Base-by-base conservation (phyloP, 2,329 filamentous ascomycete genomes). In the Iodosphaeria phyllophila region DNA sequence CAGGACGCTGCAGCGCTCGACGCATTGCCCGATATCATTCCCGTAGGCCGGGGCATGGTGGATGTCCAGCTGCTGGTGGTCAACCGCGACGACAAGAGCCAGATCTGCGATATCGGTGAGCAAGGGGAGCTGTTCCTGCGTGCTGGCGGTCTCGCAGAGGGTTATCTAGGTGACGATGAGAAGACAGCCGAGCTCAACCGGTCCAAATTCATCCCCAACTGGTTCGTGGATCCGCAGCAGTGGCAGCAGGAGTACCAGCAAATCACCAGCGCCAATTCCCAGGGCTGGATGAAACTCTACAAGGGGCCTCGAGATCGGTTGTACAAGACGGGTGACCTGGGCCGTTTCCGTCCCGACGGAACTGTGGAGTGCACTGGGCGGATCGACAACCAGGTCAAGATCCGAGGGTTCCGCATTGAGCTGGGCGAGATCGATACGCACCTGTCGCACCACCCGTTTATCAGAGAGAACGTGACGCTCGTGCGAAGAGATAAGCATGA, bases 401-500 rank as follows among this genome's bases (percentile, higher is more conserved):
- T 95, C 35, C 75, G 89, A 31, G 86, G 86, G 2, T 95, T 93
- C 60, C 66, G 86, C 32, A 92, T 98, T 36, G 89, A 98, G 52
- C 70, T 95, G 22, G 76, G 75, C 33, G 89, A 95, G 36, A 93
- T 95, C 36, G 84, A 95, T 47, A 76, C 62, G 20, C 74, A 92
- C 45, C 54, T 93, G 23, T 76, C 70, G 27, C 64, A 71, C 22
- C 68, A 79, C 49, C 70, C 67, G 1, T 52, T 91, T 13, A 66
- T 95, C 13, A 64, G 80, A 20, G 86, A 95, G 35, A 82, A 77
- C 48, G 73, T 80, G 36, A 95, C 86, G 0, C 54, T 95, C 3
- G 69, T 95, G 4, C 68, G 80, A 46, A 69, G 80, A 49, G 74
- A 92, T 50, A 73, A 74, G 39, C 69, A 83, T 43, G 80, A 92